A percentile compares a stretch with the other conserved stretches of the same genome.
Evolutionary conservation across 2,329 filamentous ascomycete genomes (phyloP).

Genomic region (Calonectria ilicicola): DNA sequence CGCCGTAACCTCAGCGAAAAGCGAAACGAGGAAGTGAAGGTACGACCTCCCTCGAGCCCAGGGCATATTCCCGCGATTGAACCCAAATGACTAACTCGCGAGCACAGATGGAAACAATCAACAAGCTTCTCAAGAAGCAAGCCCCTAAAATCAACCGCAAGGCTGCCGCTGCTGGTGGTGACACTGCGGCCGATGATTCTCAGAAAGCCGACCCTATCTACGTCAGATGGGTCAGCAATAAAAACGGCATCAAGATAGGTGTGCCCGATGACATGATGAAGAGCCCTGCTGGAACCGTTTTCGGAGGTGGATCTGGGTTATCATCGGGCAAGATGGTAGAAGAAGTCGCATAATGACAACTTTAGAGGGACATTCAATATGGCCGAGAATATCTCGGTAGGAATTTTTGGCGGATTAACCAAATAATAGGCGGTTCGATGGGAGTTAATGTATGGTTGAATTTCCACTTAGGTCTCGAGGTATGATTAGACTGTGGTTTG

Average conservation of each 20-base stretch:
- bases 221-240: constrained; percentile 78
- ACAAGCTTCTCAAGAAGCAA: constrained; percentile 89
- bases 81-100: constrained; percentile 4
- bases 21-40: constrained; percentile 74
- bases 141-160: constrained; percentile 78
- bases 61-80: constrained; percentile 8
- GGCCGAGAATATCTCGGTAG: background rate
- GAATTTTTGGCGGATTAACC: background rate
- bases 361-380: too few relatives aligned
- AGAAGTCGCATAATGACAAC: constrained; percentile 57
- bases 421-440: background rate
- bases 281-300: constrained; percentile 71
- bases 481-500: background rate
- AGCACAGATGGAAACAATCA: constrained; percentile 86
- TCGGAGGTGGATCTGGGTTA: constrained; percentile 53
- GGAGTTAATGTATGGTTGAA: background rate
- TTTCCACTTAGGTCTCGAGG: background rate
- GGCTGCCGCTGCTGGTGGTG: constrained; percentile 53
- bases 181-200: constrained; percentile 43
- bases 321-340: constrained; percentile 64
- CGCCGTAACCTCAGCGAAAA: constrained; percentile 74
- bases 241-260: constrained; percentile 70
- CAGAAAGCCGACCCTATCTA: constrained; percentile 70
- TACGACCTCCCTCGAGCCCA: constrained; percentile 40
- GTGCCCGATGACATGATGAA: constrained; percentile 77